phyloP scores from a whole-genome alignment of 1,284 basidiomycete genomes.

The Coniophora puteana region DNA sequence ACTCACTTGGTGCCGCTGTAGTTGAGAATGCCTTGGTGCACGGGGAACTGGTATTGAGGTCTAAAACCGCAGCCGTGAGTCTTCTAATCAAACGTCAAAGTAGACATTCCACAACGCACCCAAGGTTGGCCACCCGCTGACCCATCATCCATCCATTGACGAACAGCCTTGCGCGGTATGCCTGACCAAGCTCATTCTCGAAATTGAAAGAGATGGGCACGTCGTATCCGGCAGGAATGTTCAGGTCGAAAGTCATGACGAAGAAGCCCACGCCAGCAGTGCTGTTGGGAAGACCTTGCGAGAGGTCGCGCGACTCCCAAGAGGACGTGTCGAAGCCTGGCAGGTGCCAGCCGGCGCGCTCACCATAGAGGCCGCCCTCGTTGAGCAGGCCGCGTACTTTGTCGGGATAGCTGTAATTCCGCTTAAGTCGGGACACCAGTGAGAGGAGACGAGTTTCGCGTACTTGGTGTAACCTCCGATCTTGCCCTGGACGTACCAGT shows the following conservation, averaged over 20 bases:
- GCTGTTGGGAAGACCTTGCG: conserved; percentile 50
- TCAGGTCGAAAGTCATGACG: conserved; percentile 63
- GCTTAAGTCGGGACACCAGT: conserved; percentile 5
- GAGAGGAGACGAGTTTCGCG: conserved; percentile 17
- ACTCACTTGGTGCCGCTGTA: conserved; percentile 67
- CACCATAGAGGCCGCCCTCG: conserved; percentile 78
- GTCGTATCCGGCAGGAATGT: conserved; percentile 57
- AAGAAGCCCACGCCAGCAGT: conserved; percentile 76
- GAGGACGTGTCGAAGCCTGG: conserved; percentile 63
- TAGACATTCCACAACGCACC: conserved; percentile 39
- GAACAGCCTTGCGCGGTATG: conserved; percentile 72
- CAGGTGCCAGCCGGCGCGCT: conserved; percentile 79
- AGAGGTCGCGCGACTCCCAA: conserved; percentile 54
- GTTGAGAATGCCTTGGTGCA: conserved; percentile 72
- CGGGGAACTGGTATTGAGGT: conserved; percentile 75
- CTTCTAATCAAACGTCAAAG: conserved; percentile 4
- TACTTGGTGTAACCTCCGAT: conserved; percentile 70
- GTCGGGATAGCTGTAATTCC: conserved; percentile 50
- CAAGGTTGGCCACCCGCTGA: conserved; percentile 67
- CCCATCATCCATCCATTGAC: conserved; percentile 90
- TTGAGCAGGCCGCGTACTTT: conserved; percentile 68
- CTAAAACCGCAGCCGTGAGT: conserved; percentile 29
- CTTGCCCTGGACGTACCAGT: conserved; percentile 84
- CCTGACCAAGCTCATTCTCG: conserved; percentile 46
- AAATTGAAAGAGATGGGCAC: conserved; percentile 69